Evolutionary conservation across 73 alveolate genomes (phyloP), one percentile per base, ranked within the genome.

Genomic region (Tetrahymena borealis): DNA sequence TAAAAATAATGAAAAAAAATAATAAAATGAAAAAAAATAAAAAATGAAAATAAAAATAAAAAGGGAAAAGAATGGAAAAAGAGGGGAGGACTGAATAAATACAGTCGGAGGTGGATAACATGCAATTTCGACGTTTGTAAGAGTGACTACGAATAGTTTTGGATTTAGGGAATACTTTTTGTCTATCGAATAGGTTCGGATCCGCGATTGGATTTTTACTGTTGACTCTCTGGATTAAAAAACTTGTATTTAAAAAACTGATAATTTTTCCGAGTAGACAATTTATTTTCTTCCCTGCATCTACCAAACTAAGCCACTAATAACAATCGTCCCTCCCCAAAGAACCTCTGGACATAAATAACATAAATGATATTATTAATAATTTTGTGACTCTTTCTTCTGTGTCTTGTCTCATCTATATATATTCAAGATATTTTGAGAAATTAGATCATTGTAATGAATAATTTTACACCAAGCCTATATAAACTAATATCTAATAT

Each of bases 271-370:
- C 85, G 37, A 60, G 28, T 60, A 60, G 85, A 60, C 28, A 60
- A 60, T 60, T 32, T 60, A n/a, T 60, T 13, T 60, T 60, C 85
- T 60, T 60, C 85, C 85, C 85, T 60, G 85, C 85, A 60, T 60
- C 85, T 60, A 18, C 85, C 85, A 0, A 60, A 60, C 85, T 60
- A 60, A 60, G 85, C 9, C 85, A 60, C 85, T 60, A 35, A 60
- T 60, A 60, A 60, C 85, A 60, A 60, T n/a, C 38, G 85, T 60
- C 85, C 85, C 85, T 60, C 85, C 85, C 85, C 85, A 60, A 39
- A 60, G n/a, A 60, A 32, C 85, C 85, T 60, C 85, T 60, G 85
- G 28, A 60, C 35, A 60, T 60, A n/a, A 60, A n/a, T n/a, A 60
- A 60, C 85, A n/a, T 16, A n/a, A 15, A 60, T 6, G 6, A 0